phyloP scores from a whole-genome alignment of 2,329 filamentous ascomycete genomes.

The Albophoma yamanashiensis region DNA sequence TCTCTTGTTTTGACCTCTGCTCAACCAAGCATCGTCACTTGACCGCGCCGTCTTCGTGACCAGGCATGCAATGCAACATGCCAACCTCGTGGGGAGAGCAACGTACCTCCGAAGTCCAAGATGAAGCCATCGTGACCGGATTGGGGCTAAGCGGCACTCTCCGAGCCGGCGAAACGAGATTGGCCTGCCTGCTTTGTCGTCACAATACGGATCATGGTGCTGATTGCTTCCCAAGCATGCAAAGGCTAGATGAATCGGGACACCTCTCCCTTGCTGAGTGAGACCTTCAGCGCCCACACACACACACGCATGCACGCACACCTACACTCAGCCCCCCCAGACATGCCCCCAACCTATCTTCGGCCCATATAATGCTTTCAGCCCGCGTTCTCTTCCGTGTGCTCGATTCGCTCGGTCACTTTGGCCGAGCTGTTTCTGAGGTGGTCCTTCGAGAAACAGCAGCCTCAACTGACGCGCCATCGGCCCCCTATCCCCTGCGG shows the following conservation, averaged over 20 bases:
- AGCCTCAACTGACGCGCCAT: background rate
- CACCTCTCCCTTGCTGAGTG: slow-evolving; percentile 15
- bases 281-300: slow-evolving; percentile 10
- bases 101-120: background rate
- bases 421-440: background rate
- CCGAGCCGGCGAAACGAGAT: background rate
- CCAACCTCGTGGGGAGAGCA: slow-evolving; percentile 3
- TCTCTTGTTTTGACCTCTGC: slow-evolving; percentile 1
- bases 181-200: background rate
- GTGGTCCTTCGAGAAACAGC: background rate
- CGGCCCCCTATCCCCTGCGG: slow-evolving; percentile 1
- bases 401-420: slow-evolving; percentile 4
- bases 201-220: background rate
- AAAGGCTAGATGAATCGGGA: slow-evolving; percentile 9
- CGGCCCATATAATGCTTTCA: slow-evolving; percentile 10
- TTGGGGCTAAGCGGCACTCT: slow-evolving; percentile 2
- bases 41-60: background rate
- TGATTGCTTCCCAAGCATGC: slow-evolving; percentile 5
- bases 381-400: slow-evolving; percentile 4
- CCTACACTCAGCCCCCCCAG: background rate
- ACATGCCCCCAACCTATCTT: slow-evolving; percentile 2
- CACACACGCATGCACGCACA: background rate
- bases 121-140: slow-evolving; percentile 10
- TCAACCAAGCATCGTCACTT: slow-evolving; percentile 4
- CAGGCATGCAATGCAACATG: slow-evolving; percentile 8